Percentiles rank a stretch among this genome's conserved stretches.
Evolutionary conservation across 495 filamentous ascomycete species (phyloP).

Genomic region (Penicillium tannophilum): DNA sequence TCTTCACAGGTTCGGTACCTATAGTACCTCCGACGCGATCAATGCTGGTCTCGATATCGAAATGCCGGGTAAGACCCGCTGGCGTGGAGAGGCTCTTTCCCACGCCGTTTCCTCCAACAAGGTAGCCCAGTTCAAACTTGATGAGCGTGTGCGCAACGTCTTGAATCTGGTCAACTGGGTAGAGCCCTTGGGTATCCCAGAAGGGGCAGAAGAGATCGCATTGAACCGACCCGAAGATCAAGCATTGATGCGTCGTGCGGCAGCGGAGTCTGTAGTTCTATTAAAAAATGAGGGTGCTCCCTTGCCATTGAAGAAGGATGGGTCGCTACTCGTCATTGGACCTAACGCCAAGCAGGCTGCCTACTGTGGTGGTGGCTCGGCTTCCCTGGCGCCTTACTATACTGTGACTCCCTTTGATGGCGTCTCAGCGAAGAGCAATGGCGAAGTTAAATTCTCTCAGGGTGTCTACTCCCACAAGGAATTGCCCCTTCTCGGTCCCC

Average conservation of each 20-base stretch:
- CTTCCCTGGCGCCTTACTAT: conserved; percentile 79
- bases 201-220: conserved; percentile 60
- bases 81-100: conserved; percentile 60
- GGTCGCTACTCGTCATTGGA: conserved; percentile 73
- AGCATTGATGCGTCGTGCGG: conserved; percentile 65
- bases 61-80: conserved; percentile 71
- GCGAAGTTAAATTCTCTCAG: conserved; percentile 45
- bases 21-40: conserved; percentile 66
- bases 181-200: conserved; percentile 61
- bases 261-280: conserved; percentile 72
- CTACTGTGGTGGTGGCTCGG: conserved; percentile 80
- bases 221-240: conserved; percentile 68
- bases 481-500: conserved; percentile 55
- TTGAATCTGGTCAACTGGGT: conserved; percentile 65
- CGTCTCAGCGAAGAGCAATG: conserved; percentile 56
- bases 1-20: conserved; percentile 56
- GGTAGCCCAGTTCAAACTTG: conserved; percentile 57
- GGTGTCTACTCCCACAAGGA: conserved; percentile 65
- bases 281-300: conserved; percentile 72
- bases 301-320: conserved; percentile 65
- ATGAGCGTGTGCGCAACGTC: conserved; percentile 64
- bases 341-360: conserved; percentile 78
- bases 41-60: conserved; percentile 73
- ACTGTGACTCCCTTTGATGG: conserved; percentile 69
- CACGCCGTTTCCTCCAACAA: conserved; percentile 64